Conservation (phyloP, 176 grass and related monocot genomes). For the Ensete ventricosum region DNA sequence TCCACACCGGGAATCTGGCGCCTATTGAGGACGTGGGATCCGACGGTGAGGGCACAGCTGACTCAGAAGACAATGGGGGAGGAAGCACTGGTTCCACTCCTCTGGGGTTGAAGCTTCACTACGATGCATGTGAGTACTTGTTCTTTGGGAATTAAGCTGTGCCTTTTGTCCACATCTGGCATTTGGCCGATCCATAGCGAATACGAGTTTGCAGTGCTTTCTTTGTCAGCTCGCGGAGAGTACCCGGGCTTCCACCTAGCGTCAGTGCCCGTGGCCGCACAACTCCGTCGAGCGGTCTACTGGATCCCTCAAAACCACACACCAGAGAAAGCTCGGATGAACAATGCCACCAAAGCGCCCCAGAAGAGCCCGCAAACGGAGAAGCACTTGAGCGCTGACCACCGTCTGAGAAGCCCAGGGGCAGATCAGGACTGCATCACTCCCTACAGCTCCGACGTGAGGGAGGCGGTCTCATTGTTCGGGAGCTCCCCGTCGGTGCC, state of each 20-base stretch:
- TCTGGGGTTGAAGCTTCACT: not conserved
- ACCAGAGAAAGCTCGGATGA: not conserved
- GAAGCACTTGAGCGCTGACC: not conserved
- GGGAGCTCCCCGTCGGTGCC: slow-evolving; percentile 18
- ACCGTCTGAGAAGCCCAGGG: not conserved
- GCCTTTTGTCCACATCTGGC: too few species aligned
- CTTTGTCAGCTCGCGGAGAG: slow-evolving; percentile 2
- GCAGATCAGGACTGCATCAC: not conserved
- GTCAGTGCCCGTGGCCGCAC: not conserved
- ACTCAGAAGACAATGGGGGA: not conserved
- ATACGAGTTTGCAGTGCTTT: not conserved
- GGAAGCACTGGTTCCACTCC: not conserved
- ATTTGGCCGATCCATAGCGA: not conserved
- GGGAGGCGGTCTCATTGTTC: slow-evolving; percentile 21
- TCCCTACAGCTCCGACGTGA: slow-evolving; percentile 14
- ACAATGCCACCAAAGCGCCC: not conserved
- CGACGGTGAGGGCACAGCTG: slow-evolving; percentile 3
- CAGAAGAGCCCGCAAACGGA: slow-evolving; percentile 5
- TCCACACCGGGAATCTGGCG: not conserved
- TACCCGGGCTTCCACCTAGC: not conserved
- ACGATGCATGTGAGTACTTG: not conserved
- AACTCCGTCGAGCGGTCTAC: not conserved
- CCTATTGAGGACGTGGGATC: slow-evolving; percentile 21
- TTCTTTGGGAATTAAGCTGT: too few species aligned
- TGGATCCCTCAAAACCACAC: slow-evolving; percentile 16